Evolutionary conservation across 179 eudicot genomes (phyloP).

Genomic region (Beta macrorhiza): DNA sequence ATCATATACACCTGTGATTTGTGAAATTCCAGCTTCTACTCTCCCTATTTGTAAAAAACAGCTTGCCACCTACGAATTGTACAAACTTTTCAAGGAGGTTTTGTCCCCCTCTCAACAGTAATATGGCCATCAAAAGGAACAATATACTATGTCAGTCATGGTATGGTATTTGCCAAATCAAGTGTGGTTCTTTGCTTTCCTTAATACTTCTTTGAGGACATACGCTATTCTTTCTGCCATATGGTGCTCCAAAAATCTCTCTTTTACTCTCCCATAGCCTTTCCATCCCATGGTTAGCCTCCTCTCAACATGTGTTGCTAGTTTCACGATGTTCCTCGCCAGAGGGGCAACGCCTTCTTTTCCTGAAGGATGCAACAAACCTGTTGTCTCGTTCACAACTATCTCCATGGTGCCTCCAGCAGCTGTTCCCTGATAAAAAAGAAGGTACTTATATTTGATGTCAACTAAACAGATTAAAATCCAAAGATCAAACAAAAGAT

Average conservation of each 20-base stretch:
- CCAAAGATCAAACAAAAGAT: not conserved
- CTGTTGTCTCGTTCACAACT: constrained; percentile 80
- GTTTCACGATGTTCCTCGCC: constrained; percentile 70
- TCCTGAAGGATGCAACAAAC: constrained; percentile 78
- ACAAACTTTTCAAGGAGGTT: constrained; percentile 23
- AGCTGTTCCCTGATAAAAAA: constrained; percentile 68
- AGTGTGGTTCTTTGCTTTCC: constrained; percentile 48
- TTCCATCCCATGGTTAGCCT: constrained; percentile 78
- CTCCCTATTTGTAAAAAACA: constrained; percentile 7
- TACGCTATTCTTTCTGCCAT: constrained; percentile 74
- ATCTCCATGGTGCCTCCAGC: constrained; percentile 97
- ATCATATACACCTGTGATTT: constrained; percentile 26
- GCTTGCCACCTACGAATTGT: constrained; percentile 21
- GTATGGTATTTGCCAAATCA: constrained; percentile 17
- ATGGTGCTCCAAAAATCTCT: constrained; percentile 76
- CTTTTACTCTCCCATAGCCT: constrained; percentile 78
- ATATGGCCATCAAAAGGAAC: constrained; percentile 13
- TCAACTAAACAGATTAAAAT: not conserved
- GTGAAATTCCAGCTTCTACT: constrained; percentile 6
- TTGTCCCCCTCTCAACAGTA: constrained; percentile 7
- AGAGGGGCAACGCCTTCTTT: constrained; percentile 90
- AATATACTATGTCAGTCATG: constrained; percentile 9
- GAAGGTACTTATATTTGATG: not conserved
- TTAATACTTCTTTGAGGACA: constrained; percentile 71
- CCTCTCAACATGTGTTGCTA: constrained; percentile 77